Evolutionary conservation across 2,329 filamentous ascomycete genomes (phyloP).

Genomic region (Colletotrichum zoysiae): DNA sequence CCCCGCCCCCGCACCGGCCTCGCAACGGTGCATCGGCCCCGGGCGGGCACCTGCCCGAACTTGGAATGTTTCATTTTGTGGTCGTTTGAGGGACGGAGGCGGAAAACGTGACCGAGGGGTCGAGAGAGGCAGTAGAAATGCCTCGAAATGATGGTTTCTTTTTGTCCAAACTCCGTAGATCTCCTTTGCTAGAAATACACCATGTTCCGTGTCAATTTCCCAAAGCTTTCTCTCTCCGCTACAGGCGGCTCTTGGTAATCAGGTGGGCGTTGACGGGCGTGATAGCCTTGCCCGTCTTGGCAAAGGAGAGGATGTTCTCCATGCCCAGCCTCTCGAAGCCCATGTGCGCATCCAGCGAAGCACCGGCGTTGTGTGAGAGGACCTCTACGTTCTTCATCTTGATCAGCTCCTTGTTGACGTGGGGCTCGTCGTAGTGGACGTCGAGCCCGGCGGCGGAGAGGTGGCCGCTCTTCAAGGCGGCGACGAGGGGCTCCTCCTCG

Average conservation of each 20-base stretch:
- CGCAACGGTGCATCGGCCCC: slow-evolving; percentile 22
- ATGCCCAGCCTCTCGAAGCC: slow-evolving; percentile 38
- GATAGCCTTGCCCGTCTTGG: slow-evolving; percentile 29
- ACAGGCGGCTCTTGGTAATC: slow-evolving; percentile 38
- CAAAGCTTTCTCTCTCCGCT: not conserved
- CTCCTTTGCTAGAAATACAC: slow-evolving; percentile 23
- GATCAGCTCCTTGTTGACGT: slow-evolving; percentile 38
- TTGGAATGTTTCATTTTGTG: slow-evolving; percentile 3
- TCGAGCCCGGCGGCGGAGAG: slow-evolving; percentile 76
- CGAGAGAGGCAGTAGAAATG: slow-evolving; percentile 7
- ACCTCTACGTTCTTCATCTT: slow-evolving; percentile 38
- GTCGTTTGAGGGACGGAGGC: slow-evolving; percentile 15
- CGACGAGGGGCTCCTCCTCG: slow-evolving; percentile 76
- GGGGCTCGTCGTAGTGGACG: slow-evolving; percentile 78
- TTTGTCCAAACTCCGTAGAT: slow-evolving; percentile 21
- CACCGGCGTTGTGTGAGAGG: slow-evolving; percentile 38
- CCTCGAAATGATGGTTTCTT: not conserved
- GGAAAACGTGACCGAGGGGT: slow-evolving; percentile 16
- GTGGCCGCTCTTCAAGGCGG: slow-evolving; percentile 73
- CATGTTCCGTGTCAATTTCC: not conserved
- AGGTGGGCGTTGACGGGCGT: slow-evolving; percentile 36
- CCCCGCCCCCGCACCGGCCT: slow-evolving; percentile 15
- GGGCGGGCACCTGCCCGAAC: not conserved
- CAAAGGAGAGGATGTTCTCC: slow-evolving; percentile 34
- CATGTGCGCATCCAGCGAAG: slow-evolving; percentile 34